Evolutionary conservation across 129 eudicot genomes (phyloP).

Genomic region (Silybum marianum): DNA sequence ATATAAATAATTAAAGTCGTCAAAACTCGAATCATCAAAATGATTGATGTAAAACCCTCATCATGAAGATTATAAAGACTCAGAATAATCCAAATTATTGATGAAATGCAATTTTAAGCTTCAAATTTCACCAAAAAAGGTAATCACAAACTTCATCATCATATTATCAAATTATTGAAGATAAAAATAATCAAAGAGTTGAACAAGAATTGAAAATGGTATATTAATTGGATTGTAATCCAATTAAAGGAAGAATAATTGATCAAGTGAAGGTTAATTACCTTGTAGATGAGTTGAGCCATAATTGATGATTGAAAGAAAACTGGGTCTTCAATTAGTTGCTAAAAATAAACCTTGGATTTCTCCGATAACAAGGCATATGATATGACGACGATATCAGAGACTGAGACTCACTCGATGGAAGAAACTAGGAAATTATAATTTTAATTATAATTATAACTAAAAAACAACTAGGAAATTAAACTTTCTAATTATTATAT

Average conservation of each 20-base stretch:
- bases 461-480: neutral
- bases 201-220: neutral
- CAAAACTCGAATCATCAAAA: neutral
- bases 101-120: neutral
- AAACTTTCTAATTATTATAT: neutral
- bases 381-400: neutral
- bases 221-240: no score
- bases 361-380: neutral
- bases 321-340: neutral
- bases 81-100: no score
- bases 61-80: neutral
- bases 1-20: no score
- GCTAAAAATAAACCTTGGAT: neutral
- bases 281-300: constrained; percentile 25
- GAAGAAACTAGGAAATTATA: neutral
- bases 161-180: neutral
- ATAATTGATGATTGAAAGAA: neutral
- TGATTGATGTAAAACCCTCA: neutral
- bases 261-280: neutral
- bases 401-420: neutral
- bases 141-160: no score
- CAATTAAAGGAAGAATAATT: neutral
- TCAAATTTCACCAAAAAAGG: neutral
- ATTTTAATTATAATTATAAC: neutral
- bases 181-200: neutral